Conservation (phyloP, 2,329 filamentous ascomycete species). For the Diaporthe eres region DNA sequence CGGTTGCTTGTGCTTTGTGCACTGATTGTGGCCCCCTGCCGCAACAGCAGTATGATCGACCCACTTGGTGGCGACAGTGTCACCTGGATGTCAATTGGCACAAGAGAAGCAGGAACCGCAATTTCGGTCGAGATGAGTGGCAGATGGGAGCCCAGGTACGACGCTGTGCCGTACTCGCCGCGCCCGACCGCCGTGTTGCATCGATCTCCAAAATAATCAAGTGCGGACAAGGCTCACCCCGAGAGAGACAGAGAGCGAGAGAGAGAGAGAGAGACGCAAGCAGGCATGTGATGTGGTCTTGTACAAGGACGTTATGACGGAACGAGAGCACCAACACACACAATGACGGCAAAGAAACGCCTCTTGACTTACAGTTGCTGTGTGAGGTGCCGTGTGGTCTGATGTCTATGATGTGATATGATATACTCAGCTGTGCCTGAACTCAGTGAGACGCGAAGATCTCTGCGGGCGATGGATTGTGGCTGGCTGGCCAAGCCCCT, state of each 20-base stretch:
- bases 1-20: slow-evolving; percentile 24
- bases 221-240: background rate
- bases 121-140: slow-evolving; percentile 5
- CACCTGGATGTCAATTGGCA: slow-evolving; percentile 34
- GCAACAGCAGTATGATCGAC: slow-evolving; percentile 19
- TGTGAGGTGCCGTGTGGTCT: background rate
- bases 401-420: background rate
- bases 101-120: background rate
- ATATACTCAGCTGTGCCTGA: slow-evolving; percentile 1
- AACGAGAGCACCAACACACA: background rate
- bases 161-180: background rate
- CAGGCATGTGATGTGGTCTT: background rate
- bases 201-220: slow-evolving; percentile 6
- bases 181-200: slow-evolving; percentile 12
- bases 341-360: background rate
- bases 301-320: background rate
- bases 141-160: background rate
- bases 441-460: slow-evolving; percentile 1
- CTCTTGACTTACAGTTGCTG: slow-evolving; percentile 32
- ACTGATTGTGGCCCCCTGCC: slow-evolving; percentile 18
- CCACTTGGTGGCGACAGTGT: slow-evolving; percentile 32
- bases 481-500: slow-evolving; percentile 35
- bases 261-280: background rate
- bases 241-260: background rate
- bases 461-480: slow-evolving; percentile 26